These are phyloP conservation scores for Sclerotinia subarctica DNA, from an alignment of 2,329 filamentous ascomycete genomes.

Conservation along the genomic window DNA sequence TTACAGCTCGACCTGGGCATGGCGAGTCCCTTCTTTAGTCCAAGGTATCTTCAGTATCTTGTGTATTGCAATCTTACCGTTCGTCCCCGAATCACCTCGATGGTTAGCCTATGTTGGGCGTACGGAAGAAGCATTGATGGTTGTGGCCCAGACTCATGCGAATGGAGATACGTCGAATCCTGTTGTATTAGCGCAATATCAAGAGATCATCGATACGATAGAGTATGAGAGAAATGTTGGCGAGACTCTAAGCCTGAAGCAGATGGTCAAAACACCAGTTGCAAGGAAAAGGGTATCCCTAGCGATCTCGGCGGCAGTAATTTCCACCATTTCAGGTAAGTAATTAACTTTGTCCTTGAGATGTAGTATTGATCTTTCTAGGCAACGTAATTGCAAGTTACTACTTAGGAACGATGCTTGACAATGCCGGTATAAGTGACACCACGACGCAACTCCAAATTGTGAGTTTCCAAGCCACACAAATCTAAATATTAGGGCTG, in stretches of 20 bases:
- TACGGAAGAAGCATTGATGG: conserved; percentile 46
- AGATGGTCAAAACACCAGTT: conserved; percentile 48
- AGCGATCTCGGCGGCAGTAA: conserved; percentile 45
- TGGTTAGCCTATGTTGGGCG: conserved; percentile 53
- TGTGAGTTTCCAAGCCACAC: conserved; percentile 9
- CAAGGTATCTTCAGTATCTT: conserved; percentile 34
- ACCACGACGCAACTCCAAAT: conserved; percentile 37
- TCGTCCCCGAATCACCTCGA: conserved; percentile 52
- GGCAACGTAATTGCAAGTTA: conserved; percentile 47
- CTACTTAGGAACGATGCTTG: conserved; percentile 39
- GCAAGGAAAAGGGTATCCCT: conserved; percentile 50
- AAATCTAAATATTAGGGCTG: conserved; percentile 29
- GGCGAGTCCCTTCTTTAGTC: conserved; percentile 38
- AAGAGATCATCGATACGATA: conserved; percentile 44
- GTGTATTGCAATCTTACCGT: conserved; percentile 28
- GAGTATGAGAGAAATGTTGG: conserved; percentile 45
- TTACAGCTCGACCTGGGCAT: conserved; percentile 39
- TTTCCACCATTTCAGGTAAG: conserved; percentile 47
- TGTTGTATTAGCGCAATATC: conserved; percentile 45
- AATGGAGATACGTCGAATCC: conserved; percentile 49
- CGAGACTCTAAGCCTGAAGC: conserved; percentile 39
- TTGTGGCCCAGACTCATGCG: conserved; percentile 51
- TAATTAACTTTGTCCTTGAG: neutral
- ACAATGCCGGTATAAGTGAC: conserved; percentile 39
- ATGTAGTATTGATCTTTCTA: conserved; percentile 26